These are phyloP conservation scores for Annona cherimola DNA, from an alignment of 164 flowering plant genomes.

Conservation along the genomic window DNA sequence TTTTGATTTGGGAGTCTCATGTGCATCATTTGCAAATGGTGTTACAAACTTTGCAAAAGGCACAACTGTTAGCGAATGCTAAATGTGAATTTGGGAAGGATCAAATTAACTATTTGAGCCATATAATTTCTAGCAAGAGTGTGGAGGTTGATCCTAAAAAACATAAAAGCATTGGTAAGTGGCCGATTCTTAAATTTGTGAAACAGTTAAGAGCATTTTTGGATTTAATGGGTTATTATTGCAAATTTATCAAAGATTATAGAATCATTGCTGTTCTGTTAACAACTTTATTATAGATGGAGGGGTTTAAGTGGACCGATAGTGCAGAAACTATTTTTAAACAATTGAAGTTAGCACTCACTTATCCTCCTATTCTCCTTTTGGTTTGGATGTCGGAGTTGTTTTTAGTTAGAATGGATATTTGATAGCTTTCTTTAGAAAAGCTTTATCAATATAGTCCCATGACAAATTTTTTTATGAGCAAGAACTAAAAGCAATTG, in stretches of 20 bases:
- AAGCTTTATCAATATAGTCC: too few relatives aligned
- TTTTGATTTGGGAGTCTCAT: background rate
- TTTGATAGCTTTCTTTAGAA: background rate
- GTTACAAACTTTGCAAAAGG: background rate
- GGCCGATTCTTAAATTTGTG: background rate
- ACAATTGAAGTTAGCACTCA: background rate
- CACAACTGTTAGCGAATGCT: background rate
- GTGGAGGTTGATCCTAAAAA: background rate
- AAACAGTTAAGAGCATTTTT: background rate
- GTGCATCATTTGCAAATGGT: background rate
- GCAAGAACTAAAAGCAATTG: background rate
- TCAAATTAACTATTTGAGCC: background rate
- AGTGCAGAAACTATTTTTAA: background rate
- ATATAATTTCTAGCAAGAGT: background rate
- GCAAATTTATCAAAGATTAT: background rate
- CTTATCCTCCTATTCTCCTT: background rate
- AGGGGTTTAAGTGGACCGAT: background rate
- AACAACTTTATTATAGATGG: background rate
- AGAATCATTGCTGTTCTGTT: background rate
- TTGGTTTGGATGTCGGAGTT: background rate
- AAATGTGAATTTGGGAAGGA: conserved; percentile 5
- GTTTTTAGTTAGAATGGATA: background rate
- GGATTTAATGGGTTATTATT: background rate
- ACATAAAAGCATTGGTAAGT: background rate
- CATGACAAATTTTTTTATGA: background rate